A percentile compares a stretch with the other conserved stretches of the same genome.
Evolutionary conservation across 352 stramenopile species (phyloP).

Genomic region (Achlya hypogyna): DNA sequence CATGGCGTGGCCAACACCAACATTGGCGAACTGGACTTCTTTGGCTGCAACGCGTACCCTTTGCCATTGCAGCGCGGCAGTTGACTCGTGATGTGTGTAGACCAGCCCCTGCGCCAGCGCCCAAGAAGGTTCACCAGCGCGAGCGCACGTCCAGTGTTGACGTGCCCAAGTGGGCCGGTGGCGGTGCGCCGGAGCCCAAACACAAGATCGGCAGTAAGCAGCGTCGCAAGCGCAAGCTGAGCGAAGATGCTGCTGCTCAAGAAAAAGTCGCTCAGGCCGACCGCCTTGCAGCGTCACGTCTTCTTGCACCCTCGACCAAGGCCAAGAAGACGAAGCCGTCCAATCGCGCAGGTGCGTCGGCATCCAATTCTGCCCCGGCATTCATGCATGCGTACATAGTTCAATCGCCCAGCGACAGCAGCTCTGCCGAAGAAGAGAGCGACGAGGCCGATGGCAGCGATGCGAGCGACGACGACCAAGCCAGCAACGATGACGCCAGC

Average conservation of each 20-base stretch:
- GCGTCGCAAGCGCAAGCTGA: constrained; percentile 76
- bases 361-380: too few species aligned
- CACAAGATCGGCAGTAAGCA: constrained; percentile 56
- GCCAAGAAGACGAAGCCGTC: constrained; percentile 27
- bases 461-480: background rate
- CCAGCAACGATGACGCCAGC: constrained; percentile 21
- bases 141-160: constrained; percentile 61
- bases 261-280: constrained; percentile 56
- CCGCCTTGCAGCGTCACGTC: constrained; percentile 49
- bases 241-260: constrained; percentile 65
- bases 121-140: constrained; percentile 31
- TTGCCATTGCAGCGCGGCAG: background rate
- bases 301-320: constrained; percentile 40
- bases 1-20: background rate
- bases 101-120: background rate
- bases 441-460: constrained; percentile 22
- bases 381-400: too few species aligned
- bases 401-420: background rate
- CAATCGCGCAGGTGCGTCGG: background rate
- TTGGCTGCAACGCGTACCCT: constrained; percentile 12
- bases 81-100: background rate
- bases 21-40: constrained; percentile 20
- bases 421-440: constrained; percentile 21
- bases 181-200: constrained; percentile 24
- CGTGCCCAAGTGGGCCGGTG: constrained; percentile 49